A percentile compares a stretch with the other conserved stretches of the same genome.
Conservation (phyloP, 2,329 filamentous ascomycete species). For the Fusarium sterilihyphosum region DNA sequence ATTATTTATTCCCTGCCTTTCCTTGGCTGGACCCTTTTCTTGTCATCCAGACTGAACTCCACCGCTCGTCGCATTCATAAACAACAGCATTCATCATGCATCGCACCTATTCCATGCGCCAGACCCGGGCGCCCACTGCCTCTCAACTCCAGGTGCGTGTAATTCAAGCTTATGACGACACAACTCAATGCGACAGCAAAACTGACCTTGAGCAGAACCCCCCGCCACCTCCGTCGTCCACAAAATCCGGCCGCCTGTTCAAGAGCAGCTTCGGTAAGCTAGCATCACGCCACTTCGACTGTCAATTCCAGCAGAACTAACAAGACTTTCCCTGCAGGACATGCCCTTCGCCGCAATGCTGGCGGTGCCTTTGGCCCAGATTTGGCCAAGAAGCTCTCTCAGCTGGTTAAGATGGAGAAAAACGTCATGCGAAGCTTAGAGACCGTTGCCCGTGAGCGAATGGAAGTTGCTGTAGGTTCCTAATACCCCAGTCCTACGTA, state of each 20-base stretch:
- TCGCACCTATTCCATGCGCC: conserved; percentile 99
- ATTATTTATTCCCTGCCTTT: conserved; percentile 34
- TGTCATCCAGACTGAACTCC: conserved; percentile 29
- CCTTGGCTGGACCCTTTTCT: conserved; percentile 23
- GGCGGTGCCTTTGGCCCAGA: conserved; percentile 85
- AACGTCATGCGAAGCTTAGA: conserved; percentile 99
- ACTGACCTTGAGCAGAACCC: conserved; percentile 72
- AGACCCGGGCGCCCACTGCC: conserved; percentile 93
- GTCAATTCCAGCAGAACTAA: conserved; percentile 10
- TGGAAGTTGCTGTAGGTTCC: conserved; percentile 91
- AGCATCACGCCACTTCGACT: background rate
- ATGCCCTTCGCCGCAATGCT: conserved; percentile 77
- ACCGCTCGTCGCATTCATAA: conserved; percentile 37
- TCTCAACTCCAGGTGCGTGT: conserved; percentile 71
- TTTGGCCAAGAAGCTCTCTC: conserved; percentile 95
- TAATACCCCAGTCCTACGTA: no score
- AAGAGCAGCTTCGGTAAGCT: conserved; percentile 82
- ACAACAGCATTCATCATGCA: conserved; percentile 72
- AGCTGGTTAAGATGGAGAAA: conserved; percentile 99
- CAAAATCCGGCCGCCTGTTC: conserved; percentile 90
- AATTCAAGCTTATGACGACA: background rate
- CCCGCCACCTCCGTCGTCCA: conserved; percentile 88
- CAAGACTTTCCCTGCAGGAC: conserved; percentile 53
- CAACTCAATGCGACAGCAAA: background rate
- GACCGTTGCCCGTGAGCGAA: conserved; percentile 91